These are phyloP conservation scores for Fusarium sambucinum DNA, from an alignment of 2,329 filamentous ascomycete species.

Conservation along the genomic window DNA sequence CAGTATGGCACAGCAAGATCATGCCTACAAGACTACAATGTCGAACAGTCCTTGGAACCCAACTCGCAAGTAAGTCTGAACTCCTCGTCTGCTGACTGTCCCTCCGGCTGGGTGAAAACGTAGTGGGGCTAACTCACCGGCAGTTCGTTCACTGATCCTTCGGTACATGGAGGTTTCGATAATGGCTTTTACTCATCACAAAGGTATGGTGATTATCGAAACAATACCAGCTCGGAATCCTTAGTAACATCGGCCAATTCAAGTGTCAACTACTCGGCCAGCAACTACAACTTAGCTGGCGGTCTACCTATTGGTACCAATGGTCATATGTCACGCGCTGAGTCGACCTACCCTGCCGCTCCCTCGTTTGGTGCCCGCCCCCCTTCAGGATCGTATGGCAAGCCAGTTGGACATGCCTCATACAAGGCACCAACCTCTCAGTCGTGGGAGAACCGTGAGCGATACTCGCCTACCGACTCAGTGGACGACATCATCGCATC, in stretches of 20 bases:
- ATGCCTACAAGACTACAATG: conserved; percentile 61
- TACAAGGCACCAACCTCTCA: conserved; percentile 59
- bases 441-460: conserved; percentile 62
- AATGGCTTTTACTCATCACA: conserved; percentile 54
- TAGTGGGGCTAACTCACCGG: conserved; percentile 46
- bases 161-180: conserved; percentile 53
- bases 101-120: background rate
- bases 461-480: conserved; percentile 69
- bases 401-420: conserved; percentile 50
- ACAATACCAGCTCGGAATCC: conserved; percentile 31
- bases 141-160: conserved; percentile 52
- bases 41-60: conserved; percentile 64
- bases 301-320: conserved; percentile 49
- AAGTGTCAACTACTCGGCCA: conserved; percentile 60
- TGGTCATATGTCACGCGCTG: conserved; percentile 55
- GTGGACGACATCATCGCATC: conserved; percentile 70
- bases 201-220: conserved; percentile 53
- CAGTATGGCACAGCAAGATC: conserved; percentile 62
- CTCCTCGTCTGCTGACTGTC: conserved; percentile 18
- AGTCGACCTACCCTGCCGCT: conserved; percentile 56
- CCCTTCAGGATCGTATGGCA: conserved; percentile 56
- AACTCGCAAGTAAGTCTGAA: conserved; percentile 63
- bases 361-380: conserved; percentile 59
- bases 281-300: conserved; percentile 49
- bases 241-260: conserved; percentile 52